Evolutionary conservation across 371 early-diverging fungal genomes (phyloP), one percentile per base, ranked within the genome.

Genomic region (Mucor saturninus): DNA sequence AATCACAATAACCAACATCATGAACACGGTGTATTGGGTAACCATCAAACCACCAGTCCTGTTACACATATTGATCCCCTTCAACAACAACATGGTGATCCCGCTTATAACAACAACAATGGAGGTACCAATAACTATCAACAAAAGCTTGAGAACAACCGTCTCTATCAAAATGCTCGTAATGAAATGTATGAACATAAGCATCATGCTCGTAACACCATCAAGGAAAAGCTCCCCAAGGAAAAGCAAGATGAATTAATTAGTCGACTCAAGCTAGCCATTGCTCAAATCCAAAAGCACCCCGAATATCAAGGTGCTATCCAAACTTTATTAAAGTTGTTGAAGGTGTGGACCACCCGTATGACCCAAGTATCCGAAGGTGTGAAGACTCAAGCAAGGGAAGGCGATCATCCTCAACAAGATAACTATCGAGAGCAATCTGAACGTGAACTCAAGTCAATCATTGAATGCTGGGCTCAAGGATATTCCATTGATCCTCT

Each of bases 391-490:
- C 45, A 61, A 6, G 57, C 70, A 8, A 42, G 58, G 38, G 46
- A 57, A 32, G 43, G 54, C 21, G 68, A 62, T 30, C 26, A 40
- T n/a, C 35, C 60, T 50, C 49, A 64, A 3, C 64, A 64, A 54
- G 21, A 13, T 5, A 55, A 64, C 13, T 52, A 55, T 40, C 55
- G 67, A 11, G 62, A 68, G 40, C 58, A 69, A 11, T 77, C 83
- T 9, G 71, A 72, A 29, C 15, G 64, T 4, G 85, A 84, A 62
- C 65, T 79, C 57, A 81, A 81, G 67, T 62, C 81, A 13, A 75
- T 84, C 10, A 62, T 83, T n/a, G 81, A 84, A 63, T 76, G 74
- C 26, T 84, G 85, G 85, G 83, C 83, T 13, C 85, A 84, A 67
- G 85, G 80, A 0, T 49, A 71, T 7, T 61, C 74, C 8, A 56